A percentile compares a stretch with the other conserved stretches of the same genome.
Conservation (phyloP, 345 rosid genomes). For the Hibiscus tridactylites region DNA sequence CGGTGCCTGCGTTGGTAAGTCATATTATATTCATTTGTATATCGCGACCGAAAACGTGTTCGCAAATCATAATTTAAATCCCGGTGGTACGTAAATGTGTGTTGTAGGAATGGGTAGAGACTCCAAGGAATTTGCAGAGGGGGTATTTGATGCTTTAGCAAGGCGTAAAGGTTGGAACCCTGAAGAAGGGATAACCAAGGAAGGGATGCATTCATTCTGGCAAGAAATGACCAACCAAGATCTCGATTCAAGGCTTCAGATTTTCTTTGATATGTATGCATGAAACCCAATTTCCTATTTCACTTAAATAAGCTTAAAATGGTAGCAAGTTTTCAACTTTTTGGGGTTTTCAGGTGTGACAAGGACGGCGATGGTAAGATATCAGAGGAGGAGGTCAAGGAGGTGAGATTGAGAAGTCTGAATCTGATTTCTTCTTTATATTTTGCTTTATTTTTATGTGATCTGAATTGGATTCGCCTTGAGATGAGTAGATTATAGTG, state of each 20-base stretch:
- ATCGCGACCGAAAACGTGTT: too few species aligned
- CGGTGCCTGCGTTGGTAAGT: conserved; percentile 53
- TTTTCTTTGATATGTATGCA: conserved; percentile 98
- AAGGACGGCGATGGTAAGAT: conserved; percentile 91
- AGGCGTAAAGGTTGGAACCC: conserved; percentile 48
- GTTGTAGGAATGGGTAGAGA: conserved; percentile 68
- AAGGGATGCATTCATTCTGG: conserved; percentile 67
- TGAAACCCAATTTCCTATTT: conserved; percentile 3
- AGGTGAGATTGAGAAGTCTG: conserved; percentile 42
- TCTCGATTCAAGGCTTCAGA: conserved; percentile 77
- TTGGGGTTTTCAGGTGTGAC: conserved; percentile 59
- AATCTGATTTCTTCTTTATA: background rate
- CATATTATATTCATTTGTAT: background rate
- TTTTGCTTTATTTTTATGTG: background rate
- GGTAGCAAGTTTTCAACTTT: background rate
- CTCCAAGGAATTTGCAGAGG: conserved; percentile 73
- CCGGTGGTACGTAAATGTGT: background rate
- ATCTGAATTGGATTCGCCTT: background rate
- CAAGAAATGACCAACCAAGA: conserved; percentile 79
- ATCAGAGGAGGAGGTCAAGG: conserved; percentile 82
- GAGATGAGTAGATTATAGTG: conserved; percentile 44
- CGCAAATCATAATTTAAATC: too few species aligned
- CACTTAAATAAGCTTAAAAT: background rate
- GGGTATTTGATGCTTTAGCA: conserved; percentile 69
- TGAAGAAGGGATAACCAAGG: conserved; percentile 52